Conservation (phyloP, 371 early-diverging fungal genomes). For the Conidiobolus incongruus region DNA sequence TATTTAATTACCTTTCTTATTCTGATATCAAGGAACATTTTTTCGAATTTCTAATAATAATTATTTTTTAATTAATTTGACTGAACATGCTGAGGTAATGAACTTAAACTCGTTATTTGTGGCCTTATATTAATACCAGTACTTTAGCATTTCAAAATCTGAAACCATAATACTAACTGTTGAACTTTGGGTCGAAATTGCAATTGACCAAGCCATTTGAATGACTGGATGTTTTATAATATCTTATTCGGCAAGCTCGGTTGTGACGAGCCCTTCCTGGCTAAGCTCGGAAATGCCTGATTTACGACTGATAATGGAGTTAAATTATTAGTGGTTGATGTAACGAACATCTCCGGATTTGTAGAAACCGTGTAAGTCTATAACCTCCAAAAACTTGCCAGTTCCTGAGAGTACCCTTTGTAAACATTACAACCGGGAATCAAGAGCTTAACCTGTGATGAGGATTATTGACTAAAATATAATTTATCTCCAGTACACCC, state of each 20-base stretch:
- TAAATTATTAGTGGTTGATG: slow-evolving; percentile 30
- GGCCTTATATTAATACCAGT: too few species aligned
- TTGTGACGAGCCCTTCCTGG: slow-evolving; percentile 94
- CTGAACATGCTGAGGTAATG: too few species aligned
- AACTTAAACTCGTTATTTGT: too few species aligned
- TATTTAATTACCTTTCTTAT: too few species aligned
- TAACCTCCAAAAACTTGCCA: slow-evolving; percentile 53
- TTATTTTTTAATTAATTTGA: too few species aligned
- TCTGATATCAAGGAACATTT: too few species aligned
- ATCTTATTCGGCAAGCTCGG: slow-evolving; percentile 54
- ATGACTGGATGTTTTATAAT: slow-evolving; percentile 11
- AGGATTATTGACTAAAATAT: slow-evolving; percentile 47
- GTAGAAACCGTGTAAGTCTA: slow-evolving; percentile 79
- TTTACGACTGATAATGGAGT: slow-evolving; percentile 83
- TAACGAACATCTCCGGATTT: slow-evolving; percentile 77
- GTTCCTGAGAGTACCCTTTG: slow-evolving; percentile 65
- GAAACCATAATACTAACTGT: slow-evolving; percentile 77
- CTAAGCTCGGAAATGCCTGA: slow-evolving; percentile 92
- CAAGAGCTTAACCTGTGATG: slow-evolving; percentile 82
- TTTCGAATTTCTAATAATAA: too few species aligned
- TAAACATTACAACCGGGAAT: slow-evolving; percentile 64
- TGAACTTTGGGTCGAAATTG: slow-evolving; percentile 53
- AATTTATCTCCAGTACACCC: slow-evolving; percentile 76
- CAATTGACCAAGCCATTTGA: slow-evolving; percentile 51
- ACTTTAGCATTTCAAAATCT: slow-evolving; percentile 25